Evolutionary conservation across 805 yeast genomes (phyloP).

Genomic region (Clavispora santaluciae): DNA sequence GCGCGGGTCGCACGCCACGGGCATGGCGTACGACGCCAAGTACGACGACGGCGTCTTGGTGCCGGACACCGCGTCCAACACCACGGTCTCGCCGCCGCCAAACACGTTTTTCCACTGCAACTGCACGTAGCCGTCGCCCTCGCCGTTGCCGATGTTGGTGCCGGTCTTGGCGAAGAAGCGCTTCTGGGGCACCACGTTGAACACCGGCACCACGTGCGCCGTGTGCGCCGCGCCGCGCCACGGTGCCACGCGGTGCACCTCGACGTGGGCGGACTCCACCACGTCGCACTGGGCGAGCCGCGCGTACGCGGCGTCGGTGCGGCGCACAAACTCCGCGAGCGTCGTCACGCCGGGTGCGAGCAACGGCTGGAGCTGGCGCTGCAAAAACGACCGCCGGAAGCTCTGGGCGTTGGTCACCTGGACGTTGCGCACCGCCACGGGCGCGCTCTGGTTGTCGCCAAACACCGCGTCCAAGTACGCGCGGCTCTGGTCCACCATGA

Average conservation of each 20-base stretch:
- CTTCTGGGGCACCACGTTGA: conserved; percentile 51
- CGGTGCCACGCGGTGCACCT: conserved; percentile 18
- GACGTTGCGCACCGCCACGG: conserved; percentile 41
- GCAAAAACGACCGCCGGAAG: conserved; percentile 43
- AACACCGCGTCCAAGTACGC: conserved; percentile 32
- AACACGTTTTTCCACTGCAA: conserved; percentile 54
- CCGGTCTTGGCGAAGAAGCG: conserved; percentile 84
- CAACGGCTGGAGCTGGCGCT: conserved; percentile 45
- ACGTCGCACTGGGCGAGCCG: conserved; percentile 41
- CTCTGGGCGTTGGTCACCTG: conserved; percentile 46
- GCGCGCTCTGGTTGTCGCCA: conserved; percentile 28
- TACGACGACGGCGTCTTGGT: conserved; percentile 48
- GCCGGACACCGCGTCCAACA: conserved; percentile 49
- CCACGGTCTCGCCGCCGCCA: conserved; percentile 53
- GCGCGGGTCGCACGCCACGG: conserved; percentile 38
- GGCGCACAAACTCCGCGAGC: conserved; percentile 33
- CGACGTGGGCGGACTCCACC: conserved; percentile 38
- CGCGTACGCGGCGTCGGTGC: conserved; percentile 41
- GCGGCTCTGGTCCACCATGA: conserved; percentile 29
- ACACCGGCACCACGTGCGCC: conserved; percentile 30
- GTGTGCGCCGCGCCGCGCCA: conserved; percentile 8
- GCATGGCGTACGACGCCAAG: conserved; percentile 43
- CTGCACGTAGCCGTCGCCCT: conserved; percentile 89
- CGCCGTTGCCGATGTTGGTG: conserved; percentile 93
- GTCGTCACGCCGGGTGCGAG: conserved; percentile 33